Percentiles rank a stretch among this genome's conserved stretches.
Evolutionary conservation across 345 rosid genomes (phyloP).

Genomic region (Schrenkiella parvula): DNA sequence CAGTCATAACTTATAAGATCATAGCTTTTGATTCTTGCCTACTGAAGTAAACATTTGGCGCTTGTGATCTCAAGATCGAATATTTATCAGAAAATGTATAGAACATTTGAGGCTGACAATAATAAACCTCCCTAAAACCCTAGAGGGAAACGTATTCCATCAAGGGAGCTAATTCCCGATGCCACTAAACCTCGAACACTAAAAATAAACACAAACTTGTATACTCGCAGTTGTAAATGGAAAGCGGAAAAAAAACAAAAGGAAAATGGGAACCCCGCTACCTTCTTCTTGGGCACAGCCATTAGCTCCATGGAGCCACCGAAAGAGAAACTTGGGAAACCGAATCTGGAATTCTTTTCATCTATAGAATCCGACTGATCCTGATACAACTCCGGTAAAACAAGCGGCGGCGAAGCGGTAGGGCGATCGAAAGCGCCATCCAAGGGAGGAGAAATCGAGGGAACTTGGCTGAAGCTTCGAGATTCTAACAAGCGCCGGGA

Average conservation of each 20-base stretch:
- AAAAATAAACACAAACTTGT: no score
- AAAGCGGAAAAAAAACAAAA: no score
- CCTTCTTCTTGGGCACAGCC: conserved; percentile 84
- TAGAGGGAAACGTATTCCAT: neutral
- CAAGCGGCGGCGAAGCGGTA: conserved; percentile 22
- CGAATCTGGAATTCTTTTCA: no score
- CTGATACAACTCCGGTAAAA: no score
- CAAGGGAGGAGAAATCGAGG: conserved; percentile 42
- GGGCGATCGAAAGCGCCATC: conserved; percentile 17
- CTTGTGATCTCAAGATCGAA: neutral
- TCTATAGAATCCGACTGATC: no score
- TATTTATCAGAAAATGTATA: neutral
- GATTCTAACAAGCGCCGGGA: conserved; percentile 8
- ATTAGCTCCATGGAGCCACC: conserved; percentile 70
- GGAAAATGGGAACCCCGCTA: no score
- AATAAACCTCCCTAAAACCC: neutral
- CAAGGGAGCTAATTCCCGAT: neutral
- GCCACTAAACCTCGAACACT: no score
- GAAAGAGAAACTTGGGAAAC: conserved; percentile 37
- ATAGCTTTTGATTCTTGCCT: neutral
- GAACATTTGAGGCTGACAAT: neutral
- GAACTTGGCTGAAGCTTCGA: conserved; percentile 35
- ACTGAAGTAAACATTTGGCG: neutral
- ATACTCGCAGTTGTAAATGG: no score
- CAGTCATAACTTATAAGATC: neutral